phyloP scores from a whole-genome alignment of 352 stramenopile species.

The Thalassiosira hispida region DNA sequence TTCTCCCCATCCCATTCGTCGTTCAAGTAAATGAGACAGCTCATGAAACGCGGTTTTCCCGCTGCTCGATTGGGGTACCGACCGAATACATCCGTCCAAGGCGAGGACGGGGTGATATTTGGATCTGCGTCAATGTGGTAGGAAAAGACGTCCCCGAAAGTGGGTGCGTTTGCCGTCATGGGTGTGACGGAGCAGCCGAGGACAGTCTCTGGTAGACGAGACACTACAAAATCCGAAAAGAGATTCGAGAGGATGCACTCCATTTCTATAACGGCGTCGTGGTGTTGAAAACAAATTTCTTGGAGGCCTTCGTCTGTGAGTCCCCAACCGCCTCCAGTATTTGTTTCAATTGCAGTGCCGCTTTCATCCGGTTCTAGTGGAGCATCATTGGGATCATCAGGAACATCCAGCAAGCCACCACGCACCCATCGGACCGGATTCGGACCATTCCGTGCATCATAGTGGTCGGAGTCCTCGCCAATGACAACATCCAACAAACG shows the following conservation, averaged over 20 bases:
- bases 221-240: slow-evolving; percentile 56
- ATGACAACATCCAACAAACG: slow-evolving; percentile 59
- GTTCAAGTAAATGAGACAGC: slow-evolving; percentile 77
- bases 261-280: slow-evolving; percentile 59
- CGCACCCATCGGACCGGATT: slow-evolving; percentile 45
- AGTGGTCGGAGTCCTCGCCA: slow-evolving; percentile 22
- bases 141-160: slow-evolving; percentile 36
- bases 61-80: slow-evolving; percentile 69
- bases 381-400: no score
- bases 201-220: slow-evolving; percentile 56
- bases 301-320: slow-evolving; percentile 56
- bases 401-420: slow-evolving; percentile 30
- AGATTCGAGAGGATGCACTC: slow-evolving; percentile 38
- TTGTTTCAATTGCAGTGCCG: neutral
- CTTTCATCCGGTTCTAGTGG: no score
- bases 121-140: slow-evolving; percentile 71
- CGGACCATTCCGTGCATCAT: slow-evolving; percentile 12
- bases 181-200: slow-evolving; percentile 51
- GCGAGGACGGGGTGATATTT: slow-evolving; percentile 45
- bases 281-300: slow-evolving; percentile 64
- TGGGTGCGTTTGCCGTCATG: slow-evolving; percentile 58
- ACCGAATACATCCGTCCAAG: slow-evolving; percentile 77
- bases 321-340: slow-evolving; percentile 39
- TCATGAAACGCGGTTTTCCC: slow-evolving; percentile 79
- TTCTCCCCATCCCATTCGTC: slow-evolving; percentile 63